phyloP scores from a whole-genome alignment of 1,284 basidiomycete species.

The Malassezia pachydermatis region DNA sequence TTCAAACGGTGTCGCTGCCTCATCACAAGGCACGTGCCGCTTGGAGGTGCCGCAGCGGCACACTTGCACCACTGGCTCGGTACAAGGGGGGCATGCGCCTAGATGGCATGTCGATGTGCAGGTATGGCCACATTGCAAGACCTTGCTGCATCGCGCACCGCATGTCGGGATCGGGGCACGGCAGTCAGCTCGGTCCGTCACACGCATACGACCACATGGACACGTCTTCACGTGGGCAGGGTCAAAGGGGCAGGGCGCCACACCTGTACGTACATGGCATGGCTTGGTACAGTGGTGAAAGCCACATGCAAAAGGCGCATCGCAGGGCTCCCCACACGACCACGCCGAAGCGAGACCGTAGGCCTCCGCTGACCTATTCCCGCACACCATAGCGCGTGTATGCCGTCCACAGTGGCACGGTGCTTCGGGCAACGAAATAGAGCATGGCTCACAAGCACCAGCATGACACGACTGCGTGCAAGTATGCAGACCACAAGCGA shows the following conservation, averaged over 20 bases:
- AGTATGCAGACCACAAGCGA: conserved; percentile 36
- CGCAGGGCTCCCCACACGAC: conserved; percentile 26
- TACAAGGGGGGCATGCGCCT: conserved; percentile 39
- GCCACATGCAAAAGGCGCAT: conserved; percentile 33
- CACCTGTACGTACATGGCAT: conserved; percentile 30
- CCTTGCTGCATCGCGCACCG: conserved; percentile 25
- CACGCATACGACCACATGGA: conserved; percentile 32
- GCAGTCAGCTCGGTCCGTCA: conserved; percentile 25
- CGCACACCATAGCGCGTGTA: conserved; percentile 30
- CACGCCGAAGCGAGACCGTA: background rate
- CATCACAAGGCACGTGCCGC: conserved; percentile 25
- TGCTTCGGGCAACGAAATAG: conserved; percentile 16
- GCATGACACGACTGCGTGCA: conserved; percentile 36
- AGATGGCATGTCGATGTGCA: conserved; percentile 33
- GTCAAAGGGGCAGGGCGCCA: conserved; percentile 28
- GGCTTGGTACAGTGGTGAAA: conserved; percentile 29
- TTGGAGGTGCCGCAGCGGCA: conserved; percentile 45
- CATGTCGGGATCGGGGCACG: conserved; percentile 39
- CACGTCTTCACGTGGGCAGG: conserved; percentile 33
- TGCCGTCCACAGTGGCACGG: conserved; percentile 42
- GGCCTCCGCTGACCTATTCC: conserved; percentile 23
- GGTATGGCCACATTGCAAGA: conserved; percentile 31
- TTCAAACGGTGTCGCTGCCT: conserved; percentile 29
- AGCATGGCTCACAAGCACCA: conserved; percentile 33
- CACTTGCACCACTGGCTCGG: conserved; percentile 30